Evolutionary conservation across 805 yeast genomes (phyloP).

Genomic region (Schwanniomyces pseudopolymorphus): DNA sequence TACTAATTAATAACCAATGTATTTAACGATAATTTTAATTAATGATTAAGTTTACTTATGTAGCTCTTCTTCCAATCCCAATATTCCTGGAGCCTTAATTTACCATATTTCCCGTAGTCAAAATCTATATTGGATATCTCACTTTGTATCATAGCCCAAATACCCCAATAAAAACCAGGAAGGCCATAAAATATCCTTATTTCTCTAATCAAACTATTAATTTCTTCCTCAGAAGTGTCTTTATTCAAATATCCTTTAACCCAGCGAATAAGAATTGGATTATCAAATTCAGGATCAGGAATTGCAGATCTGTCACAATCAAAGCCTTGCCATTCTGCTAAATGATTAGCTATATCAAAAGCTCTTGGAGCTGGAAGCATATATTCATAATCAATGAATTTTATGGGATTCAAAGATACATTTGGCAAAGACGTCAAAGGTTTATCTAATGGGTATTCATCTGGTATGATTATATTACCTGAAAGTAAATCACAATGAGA

Average conservation of each 20-base stretch:
- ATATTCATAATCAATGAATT: constrained; percentile 71
- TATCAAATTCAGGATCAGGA: constrained; percentile 48
- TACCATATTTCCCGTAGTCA: constrained; percentile 63
- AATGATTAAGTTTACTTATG: neutral
- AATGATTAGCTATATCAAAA: constrained; percentile 72
- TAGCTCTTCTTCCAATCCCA: constrained; percentile 59
- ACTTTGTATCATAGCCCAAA: constrained; percentile 78
- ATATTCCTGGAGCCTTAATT: constrained; percentile 61
- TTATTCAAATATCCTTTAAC: constrained; percentile 52
- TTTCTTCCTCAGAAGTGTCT: constrained; percentile 25
- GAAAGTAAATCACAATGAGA: constrained; percentile 71
- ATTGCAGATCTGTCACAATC: constrained; percentile 63
- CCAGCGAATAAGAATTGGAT: constrained; percentile 55
- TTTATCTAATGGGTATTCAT: constrained; percentile 14
- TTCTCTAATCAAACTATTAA: constrained; percentile 53
- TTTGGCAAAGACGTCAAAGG: constrained; percentile 14
- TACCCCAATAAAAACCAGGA: constrained; percentile 85
- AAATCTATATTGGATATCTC: constrained; percentile 69
- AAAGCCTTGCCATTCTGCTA: constrained; percentile 82
- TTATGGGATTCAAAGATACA: constrained; percentile 39
- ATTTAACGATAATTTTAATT: neutral
- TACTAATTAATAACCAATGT: neutral
- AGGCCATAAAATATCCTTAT: constrained; percentile 64
- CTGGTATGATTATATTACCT: constrained; percentile 70
- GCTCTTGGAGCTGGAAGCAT: constrained; percentile 73